These are phyloP conservation scores for Saccharomycopsis synnaedendra DNA, from an alignment of 805 yeast genomes.

Conservation along the genomic window DNA sequence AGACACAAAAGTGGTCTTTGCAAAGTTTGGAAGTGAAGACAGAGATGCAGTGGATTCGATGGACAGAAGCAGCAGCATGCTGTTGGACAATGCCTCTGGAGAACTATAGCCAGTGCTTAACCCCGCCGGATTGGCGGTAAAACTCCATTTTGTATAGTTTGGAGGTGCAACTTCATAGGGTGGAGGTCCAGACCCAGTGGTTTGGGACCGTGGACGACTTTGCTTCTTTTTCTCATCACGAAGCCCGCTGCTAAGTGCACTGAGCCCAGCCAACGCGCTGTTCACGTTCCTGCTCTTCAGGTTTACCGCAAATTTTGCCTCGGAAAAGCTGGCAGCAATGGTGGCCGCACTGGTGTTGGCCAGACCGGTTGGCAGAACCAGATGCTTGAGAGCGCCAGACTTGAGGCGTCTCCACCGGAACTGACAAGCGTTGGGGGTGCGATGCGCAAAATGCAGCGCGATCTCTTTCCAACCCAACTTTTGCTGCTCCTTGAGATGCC, in stretches of 20 bases:
- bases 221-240: not conserved
- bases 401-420: conserved; percentile 76
- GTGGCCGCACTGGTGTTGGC: no score
- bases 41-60: not conserved
- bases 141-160: conserved; percentile 5
- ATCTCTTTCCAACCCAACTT: conserved; percentile 88
- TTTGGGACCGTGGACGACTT: not conserved
- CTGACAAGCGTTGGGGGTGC: conserved; percentile 86
- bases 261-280: conserved; percentile 9
- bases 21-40: conserved; percentile 7
- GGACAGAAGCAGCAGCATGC: conserved; percentile 10
- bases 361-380: not conserved
- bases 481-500: conserved; percentile 72
- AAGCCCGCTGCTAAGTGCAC: conserved; percentile 9
- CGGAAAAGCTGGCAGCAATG: no score
- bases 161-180: conserved; percentile 2
- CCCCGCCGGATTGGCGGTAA: not conserved
- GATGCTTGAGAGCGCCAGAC: conserved; percentile 27
- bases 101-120: not conserved
- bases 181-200: not conserved
- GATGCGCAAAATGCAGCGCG: conserved; percentile 60
- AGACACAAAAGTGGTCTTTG: conserved; percentile 1
- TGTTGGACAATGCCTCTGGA: conserved; percentile 7
- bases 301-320: no score
- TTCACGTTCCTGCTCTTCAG: not conserved